Base-by-base conservation (phyloP, 352 stramenopile genomes). In the Phytophthora boehmeriae region DNA sequence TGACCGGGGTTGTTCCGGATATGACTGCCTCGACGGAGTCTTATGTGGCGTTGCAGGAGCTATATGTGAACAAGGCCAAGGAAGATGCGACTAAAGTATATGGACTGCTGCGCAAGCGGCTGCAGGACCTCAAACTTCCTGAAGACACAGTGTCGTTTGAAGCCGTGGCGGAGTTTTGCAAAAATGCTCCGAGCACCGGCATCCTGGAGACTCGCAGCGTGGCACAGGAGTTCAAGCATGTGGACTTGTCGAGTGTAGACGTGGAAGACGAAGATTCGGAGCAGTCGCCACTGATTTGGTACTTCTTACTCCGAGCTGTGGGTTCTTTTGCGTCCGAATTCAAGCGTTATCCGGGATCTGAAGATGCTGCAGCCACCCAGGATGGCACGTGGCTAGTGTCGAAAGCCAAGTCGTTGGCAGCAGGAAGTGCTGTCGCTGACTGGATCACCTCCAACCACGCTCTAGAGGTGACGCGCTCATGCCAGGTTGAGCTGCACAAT, bases 21-120 rank as follows among this genome's bases (percentile, higher is more conserved):
- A 99, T 99, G 96, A 99, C 96, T 6, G 88, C 93, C 13, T 96
- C 95, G 10, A 99, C 96, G 1, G 78, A 96, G n/a, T 75, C 65
- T 9, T 99, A 98, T 74, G 87, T 99, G 5, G 74, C 84, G 44
- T 71, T 99, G 50, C 97, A 99, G 74, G 73, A 93, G 19, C 59
- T 98, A 4, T 99, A 99, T 75, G 72, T 92, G 27, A 64, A 68
- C 22, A 96, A 98, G 71, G 96, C 95, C 1, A 78, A 95, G 50
- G 49, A 80, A 19, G 90, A 97, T 56, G 78, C 80, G 0, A 68
- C 48, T 0, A 52, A 69, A 9, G 79, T 93, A 4, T 60, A 70
- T 13, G 36, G 50, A 8, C 64, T 83, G 28, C 43, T 90, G 22
- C 61, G 66, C 23, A 55, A 69, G 20, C 62, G 71, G 20, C 66